A percentile compares a stretch with the other conserved stretches of the same genome.
These are phyloP conservation scores for Pistacia integerrima DNA, from an alignment of 345 rosid species.

Conservation along the genomic window DNA sequence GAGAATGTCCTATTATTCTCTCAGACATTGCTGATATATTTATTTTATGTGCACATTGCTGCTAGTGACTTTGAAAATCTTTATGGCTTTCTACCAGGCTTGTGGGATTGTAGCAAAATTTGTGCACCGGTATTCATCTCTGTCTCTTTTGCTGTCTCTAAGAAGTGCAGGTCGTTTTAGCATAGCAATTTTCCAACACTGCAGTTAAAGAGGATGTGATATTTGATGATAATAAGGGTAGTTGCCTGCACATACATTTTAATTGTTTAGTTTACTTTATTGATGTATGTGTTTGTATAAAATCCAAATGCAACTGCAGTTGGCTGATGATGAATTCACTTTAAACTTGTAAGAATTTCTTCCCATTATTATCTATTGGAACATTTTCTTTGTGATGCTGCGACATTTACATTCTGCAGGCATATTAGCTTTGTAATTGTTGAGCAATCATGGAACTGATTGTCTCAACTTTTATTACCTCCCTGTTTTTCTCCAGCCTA, in stretches of 20 bases:
- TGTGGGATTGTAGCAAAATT: constrained; percentile 9
- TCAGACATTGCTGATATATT: not conserved
- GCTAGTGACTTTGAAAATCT: constrained; percentile 1
- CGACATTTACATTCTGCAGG: not conserved
- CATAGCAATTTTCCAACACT: constrained; percentile 18
- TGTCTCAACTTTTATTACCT: not conserved
- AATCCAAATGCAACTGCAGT: constrained; percentile 31
- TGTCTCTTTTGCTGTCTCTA: constrained; percentile 15
- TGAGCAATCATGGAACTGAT: not conserved
- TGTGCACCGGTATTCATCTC: not conserved
- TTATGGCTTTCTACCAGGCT: constrained; percentile 27
- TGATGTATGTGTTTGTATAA: constrained; percentile 28
- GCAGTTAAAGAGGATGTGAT: constrained; percentile 4
- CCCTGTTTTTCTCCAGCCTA: not conserved
- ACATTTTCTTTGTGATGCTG: not conserved
- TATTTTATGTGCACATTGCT: not conserved
- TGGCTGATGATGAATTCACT: constrained; percentile 22
- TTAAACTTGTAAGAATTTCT: constrained; percentile 15
- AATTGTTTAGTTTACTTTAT: constrained; percentile 7
- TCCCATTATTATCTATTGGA: not conserved
- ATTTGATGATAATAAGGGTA: constrained; percentile 27
- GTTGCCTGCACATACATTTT: constrained; percentile 17
- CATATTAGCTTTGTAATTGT: not conserved
- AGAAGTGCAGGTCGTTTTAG: constrained; percentile 21
- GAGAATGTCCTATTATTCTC: not conserved